phyloP scores from a whole-genome alignment of 2,329 filamentous ascomycete genomes.

The Cladosporium phlei region DNA sequence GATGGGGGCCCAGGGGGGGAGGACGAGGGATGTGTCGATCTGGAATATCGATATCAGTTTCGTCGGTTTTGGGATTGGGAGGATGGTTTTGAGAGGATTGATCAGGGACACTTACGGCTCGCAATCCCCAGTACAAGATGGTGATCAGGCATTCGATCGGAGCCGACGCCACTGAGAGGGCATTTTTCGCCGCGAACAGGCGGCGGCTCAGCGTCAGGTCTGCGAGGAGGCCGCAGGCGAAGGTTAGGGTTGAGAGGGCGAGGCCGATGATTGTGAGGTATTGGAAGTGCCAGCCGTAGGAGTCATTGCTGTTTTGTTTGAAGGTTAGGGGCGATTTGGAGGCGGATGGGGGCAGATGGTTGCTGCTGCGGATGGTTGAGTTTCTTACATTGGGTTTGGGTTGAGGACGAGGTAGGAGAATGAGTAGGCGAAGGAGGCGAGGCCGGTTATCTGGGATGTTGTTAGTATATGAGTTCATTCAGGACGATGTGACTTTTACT shows the following conservation, averaged over 20 bases:
- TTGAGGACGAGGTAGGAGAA: conserved; percentile 38
- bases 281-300: conserved; percentile 66
- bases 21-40: conserved; percentile 49
- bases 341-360: neutral
- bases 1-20: conserved; percentile 43
- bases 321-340: neutral
- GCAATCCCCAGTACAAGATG: conserved; percentile 68
- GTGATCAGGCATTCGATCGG: conserved; percentile 68
- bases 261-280: conserved; percentile 73
- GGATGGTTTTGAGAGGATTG: too few relatives aligned
- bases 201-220: conserved; percentile 56
- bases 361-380: too few relatives aligned
- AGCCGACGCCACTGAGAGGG: conserved; percentile 59
- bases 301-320: conserved; percentile 39
- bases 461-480: neutral
- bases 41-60: conserved; percentile 4
- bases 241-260: conserved; percentile 56
- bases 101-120: conserved; percentile 42
- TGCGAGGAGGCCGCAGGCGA: conserved; percentile 57
- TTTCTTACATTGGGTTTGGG: conserved; percentile 34
- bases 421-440: conserved; percentile 42
- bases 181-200: conserved; percentile 66
- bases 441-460: conserved; percentile 26
- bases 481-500: neutral
- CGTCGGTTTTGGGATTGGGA: neutral